Conservation (phyloP, 2,329 filamentous ascomycete species). For the Chaetomiaceae sp. region DNA sequence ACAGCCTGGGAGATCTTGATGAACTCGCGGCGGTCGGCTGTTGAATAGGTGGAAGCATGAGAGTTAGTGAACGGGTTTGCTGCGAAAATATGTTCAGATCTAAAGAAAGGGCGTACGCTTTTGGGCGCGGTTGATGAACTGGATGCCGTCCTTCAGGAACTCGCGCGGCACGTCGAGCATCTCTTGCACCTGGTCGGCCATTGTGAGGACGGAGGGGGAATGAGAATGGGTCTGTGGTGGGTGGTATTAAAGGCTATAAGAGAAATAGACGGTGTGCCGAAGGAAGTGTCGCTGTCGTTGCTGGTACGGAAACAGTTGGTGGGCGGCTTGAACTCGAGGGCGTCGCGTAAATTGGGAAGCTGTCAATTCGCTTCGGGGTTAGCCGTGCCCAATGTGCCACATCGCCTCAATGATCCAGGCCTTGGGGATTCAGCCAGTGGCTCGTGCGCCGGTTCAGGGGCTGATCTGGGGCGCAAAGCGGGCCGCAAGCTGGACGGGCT, state of each 20-base stretch:
- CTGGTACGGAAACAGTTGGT: constrained; percentile 2
- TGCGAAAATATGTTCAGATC: background rate
- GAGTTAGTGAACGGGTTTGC: background rate
- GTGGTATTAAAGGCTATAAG: background rate
- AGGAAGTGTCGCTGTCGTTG: no score
- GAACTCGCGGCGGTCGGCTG: constrained; percentile 38
- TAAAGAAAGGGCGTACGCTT: constrained; percentile 44
- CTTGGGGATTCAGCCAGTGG: background rate
- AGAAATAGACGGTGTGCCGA: no score
- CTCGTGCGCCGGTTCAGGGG: constrained; percentile 10
- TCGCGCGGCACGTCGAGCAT: constrained; percentile 63
- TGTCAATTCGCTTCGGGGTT: constrained; percentile 16
- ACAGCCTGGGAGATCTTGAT: constrained; percentile 51
- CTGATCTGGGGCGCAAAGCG: constrained; percentile 4
- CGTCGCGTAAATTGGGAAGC: constrained; percentile 21
- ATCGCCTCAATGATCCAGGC: constrained; percentile 21
- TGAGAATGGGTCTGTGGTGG: background rate
- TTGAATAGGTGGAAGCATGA: constrained; percentile 15
- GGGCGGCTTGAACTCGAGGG: background rate
- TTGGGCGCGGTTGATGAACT: constrained; percentile 57
- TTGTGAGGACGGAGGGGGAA: constrained; percentile 29
- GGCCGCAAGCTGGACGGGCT: no score
- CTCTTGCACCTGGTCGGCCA: constrained; percentile 65
- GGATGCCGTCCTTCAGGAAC: constrained; percentile 57
- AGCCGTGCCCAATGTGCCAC: constrained; percentile 23